Evolutionary conservation across 1,284 basidiomycete species (phyloP).

Genomic region (Sporisorium graminicola): DNA sequence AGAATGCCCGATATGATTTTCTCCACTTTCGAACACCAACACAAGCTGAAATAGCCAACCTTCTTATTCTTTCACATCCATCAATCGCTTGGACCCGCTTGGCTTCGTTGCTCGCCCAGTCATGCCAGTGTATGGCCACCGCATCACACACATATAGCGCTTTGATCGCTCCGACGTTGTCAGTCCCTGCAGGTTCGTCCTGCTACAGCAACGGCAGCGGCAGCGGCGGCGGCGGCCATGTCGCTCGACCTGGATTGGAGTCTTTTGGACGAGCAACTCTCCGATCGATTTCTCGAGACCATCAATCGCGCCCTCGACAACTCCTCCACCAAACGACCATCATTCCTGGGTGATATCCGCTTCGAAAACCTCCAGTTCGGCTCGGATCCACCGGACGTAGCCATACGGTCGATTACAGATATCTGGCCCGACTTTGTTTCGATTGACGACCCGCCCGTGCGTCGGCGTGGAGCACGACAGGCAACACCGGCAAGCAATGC

Average conservation of each 20-base stretch:
- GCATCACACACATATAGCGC: background rate
- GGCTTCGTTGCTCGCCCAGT: background rate
- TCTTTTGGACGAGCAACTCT: conserved; percentile 77
- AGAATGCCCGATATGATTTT: conserved; percentile 6
- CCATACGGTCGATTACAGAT: conserved; percentile 90
- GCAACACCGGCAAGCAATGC: conserved; percentile 36
- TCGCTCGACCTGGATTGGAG: conserved; percentile 74
- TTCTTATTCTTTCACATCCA: background rate
- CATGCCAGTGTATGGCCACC: background rate
- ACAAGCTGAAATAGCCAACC: background rate
- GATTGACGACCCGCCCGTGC: conserved; percentile 40
- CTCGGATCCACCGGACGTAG: conserved; percentile 82
- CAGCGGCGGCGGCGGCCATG: no score
- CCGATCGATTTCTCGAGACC: conserved; percentile 78
- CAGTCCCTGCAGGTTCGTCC: background rate
- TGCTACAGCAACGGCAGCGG: background rate
- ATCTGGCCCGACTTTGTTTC: conserved; percentile 86
- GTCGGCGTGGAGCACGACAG: conserved; percentile 25
- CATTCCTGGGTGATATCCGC: conserved; percentile 91
- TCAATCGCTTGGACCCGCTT: background rate
- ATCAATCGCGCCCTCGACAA: conserved; percentile 81
- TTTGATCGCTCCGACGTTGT: background rate
- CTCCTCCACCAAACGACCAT: conserved; percentile 79
- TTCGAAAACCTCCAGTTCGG: conserved; percentile 90
- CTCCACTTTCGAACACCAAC: conserved; percentile 14